These are phyloP conservation scores for Teunomyces aglyptinius DNA, from an alignment of 805 yeast species.

Conservation along the genomic window DNA sequence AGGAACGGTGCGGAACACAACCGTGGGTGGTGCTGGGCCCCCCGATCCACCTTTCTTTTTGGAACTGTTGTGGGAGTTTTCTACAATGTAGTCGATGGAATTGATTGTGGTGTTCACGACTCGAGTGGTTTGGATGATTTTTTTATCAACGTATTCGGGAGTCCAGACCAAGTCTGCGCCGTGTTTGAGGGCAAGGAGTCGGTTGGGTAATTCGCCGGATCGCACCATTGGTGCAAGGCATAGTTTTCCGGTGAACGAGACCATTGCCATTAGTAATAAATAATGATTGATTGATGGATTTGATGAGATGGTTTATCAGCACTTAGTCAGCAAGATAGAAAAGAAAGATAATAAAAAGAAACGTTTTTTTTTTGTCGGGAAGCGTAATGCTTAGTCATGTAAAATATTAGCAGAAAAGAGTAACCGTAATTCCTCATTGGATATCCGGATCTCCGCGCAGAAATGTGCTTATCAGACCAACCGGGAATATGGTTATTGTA, in stretches of 20 bases:
- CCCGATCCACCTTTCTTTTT: conserved; percentile 33
- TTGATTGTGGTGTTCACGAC: conserved; percentile 52
- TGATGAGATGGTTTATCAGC: background rate
- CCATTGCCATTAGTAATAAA: conserved; percentile 35
- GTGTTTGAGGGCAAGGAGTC: conserved; percentile 72
- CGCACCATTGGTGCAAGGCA: conserved; percentile 97
- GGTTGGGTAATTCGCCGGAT: conserved; percentile 89
- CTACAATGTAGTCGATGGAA: conserved; percentile 58
- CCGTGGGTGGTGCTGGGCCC: conserved; percentile 36
- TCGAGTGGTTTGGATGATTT: conserved; percentile 69
- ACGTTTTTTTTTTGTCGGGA: background rate
- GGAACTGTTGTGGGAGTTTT: conserved; percentile 29
- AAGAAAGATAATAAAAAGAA: too few relatives aligned
- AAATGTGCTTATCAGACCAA: background rate
- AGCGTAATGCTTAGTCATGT: background rate
- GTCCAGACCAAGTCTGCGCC: conserved; percentile 96
- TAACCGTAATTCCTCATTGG: background rate
- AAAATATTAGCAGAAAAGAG: background rate
- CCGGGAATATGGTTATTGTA: background rate
- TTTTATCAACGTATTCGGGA: conserved; percentile 91
- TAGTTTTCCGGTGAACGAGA: conserved; percentile 71
- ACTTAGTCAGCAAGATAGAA: background rate
- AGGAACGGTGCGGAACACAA: conserved; percentile 75
- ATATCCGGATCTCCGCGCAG: background rate
- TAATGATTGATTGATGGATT: background rate